Evolutionary conservation across 257 asterid genomes (phyloP), one percentile per base, ranked within the genome.

Genomic region (Marsdenia floribunda): DNA sequence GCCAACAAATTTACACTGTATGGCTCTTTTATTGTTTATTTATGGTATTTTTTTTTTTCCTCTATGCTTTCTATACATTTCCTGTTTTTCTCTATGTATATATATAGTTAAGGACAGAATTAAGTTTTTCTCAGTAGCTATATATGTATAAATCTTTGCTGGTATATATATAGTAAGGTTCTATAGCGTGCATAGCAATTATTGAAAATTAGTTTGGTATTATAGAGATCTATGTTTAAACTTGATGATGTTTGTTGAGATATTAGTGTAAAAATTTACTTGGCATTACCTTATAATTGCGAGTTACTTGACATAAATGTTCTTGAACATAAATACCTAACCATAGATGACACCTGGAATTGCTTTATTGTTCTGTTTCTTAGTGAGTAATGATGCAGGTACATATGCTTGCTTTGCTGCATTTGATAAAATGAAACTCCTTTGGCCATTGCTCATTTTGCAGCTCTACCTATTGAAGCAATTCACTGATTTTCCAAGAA

Each of bases 381-480:
- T 22, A 18, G 40, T 29, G 33, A 1, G 33, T 29, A 24, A 9
- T 47, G 46, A 26, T 75, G 35, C 52, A 54, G 47, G 18, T 29
- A 61, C 3, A 61, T 21, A 58, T 29, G 33, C 33, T 29, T 0
- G 33, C 33, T 29, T 1, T 29, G 33, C 33, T 29, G 33, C 33
- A 29, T 29, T 1, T 29, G 33, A 29, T 29, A 29, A 29, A 29
- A 0, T 29, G 33, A 29, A 29, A 29, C 33, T 29, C 33, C 33
- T 29, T 0, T 29, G 0, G 33, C 33, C 33, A 29, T 29, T 29
- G 33, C 33, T 29, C 33, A 29, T 29, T 29, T 29, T 29, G 33
- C 33, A 29, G 1, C 33, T 29, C 33, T 66, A 89, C 97, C 72
- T 95, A 95, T 70, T 98, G 97, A 61, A 87, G 77, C 52, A 82